A percentile compares a stretch with the other conserved stretches of the same genome.
Evolutionary conservation across 331 rosid genomes (phyloP).

Genomic region (Arachis monticola): DNA sequence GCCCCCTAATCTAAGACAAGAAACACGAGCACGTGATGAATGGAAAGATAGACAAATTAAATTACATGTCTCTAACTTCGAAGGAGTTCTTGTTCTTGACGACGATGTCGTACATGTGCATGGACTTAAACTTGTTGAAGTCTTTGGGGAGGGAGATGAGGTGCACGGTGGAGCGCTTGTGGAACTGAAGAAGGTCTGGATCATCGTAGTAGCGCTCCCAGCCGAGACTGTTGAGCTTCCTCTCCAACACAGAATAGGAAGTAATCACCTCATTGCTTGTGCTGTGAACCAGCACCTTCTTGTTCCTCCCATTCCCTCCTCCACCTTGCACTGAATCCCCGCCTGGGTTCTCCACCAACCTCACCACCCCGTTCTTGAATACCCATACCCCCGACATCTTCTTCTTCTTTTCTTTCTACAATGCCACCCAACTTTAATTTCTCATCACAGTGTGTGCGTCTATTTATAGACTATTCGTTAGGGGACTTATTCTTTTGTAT

Average conservation of each 20-base stretch:
- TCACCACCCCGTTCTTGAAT: conserved; percentile 77
- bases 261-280: conserved; percentile 71
- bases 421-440: no score
- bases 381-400: conserved; percentile 87
- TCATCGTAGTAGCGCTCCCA: conserved; percentile 96
- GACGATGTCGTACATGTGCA: conserved; percentile 96
- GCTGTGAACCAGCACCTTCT: conserved; percentile 75
- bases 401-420: not conserved
- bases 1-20: no score
- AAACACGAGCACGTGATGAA: no score
- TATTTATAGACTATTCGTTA: no score
- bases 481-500: no score
- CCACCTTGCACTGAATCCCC: conserved; percentile 44
- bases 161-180: conserved; percentile 77
- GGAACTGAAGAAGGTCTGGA: conserved; percentile 87
- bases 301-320: conserved; percentile 35
- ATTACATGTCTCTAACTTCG: conserved; percentile 72
- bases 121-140: conserved; percentile 76
- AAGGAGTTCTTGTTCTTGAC: conserved; percentile 83
- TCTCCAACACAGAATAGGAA: conserved; percentile 63
- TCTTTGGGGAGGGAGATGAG: conserved; percentile 90
- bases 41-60: no score
- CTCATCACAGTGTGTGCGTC: no score
- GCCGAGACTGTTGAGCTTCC: conserved; percentile 62
- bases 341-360: conserved; percentile 80